Base-by-base conservation (phyloP, 768 basidiomycete genomes). In the Termitomyces sp. region DNA sequence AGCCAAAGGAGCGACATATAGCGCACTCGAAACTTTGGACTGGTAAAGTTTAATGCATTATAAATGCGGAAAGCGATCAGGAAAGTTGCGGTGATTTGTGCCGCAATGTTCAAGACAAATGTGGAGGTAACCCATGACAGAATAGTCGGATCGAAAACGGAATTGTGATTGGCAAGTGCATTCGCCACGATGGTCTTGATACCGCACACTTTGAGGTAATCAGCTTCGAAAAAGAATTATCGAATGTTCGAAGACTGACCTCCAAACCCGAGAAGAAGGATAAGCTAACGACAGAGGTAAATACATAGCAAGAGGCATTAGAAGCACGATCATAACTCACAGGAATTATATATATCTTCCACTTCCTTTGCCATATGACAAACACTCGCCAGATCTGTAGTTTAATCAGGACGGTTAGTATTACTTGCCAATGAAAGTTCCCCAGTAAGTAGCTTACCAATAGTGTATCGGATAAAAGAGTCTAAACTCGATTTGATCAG, bases 351-450 rank as follows among this genome's bases (percentile, higher is more conserved):
- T 54, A 60, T n/a, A 66, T 55, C 26, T 53, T 54, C 62, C 62
- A 64, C 26, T 62, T 62, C 22, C 53, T 60, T 41, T 65, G 62
- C 59, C 66, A 68, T 11, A 68, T 65, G 19, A 67, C 58, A 48
- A 60, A 67, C 1, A 65, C 65, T 11, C 67, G 63, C 67, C 67
- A 68, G 5, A 67, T 54, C 66, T 67, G 45, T 26, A 50, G n/a
- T n/a, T 8, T 10, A 5, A 41, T 10, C 12, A 14, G 5, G 3
- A 14, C n/a, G 0, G n/a, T 37, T 7, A 26, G 48, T n/a, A 5
- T 35, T 14, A 45, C 12, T 30, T 22, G 15, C 10, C 45, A 12
- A n/a, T 45, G 14, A 57, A n/a, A 17, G 11, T 30, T 10, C 2
- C 10, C 35, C n/a, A n/a, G n/a, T n/a, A 28, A n/a, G 24, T 34